These are phyloP conservation scores for Candida ovalis DNA, from an alignment of 805 yeast species.

Conservation along the genomic window DNA sequence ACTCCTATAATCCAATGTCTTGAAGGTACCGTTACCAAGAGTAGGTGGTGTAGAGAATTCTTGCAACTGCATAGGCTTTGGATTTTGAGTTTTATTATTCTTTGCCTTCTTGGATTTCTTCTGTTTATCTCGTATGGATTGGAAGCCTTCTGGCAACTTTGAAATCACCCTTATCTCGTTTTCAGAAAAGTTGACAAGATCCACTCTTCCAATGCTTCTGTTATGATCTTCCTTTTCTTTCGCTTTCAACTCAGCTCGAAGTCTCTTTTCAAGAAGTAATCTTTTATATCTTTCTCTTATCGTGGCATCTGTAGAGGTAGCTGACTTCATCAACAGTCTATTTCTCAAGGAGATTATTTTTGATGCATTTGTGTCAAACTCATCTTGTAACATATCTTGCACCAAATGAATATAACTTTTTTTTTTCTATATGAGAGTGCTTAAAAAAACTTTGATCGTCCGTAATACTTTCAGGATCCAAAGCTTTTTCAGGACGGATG, in stretches of 20 bases:
- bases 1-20: slow-evolving; percentile 8
- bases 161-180: slow-evolving; percentile 12
- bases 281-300: slow-evolving; percentile 18
- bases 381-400: slow-evolving; percentile 3
- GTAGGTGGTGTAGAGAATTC: background rate
- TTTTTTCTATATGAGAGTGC: no score
- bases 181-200: slow-evolving; percentile 7
- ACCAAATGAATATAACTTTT: no score
- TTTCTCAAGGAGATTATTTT: slow-evolving; percentile 18
- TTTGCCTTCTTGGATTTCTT: background rate
- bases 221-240: slow-evolving; percentile 7
- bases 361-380: slow-evolving; percentile 16
- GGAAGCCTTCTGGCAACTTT: slow-evolving; percentile 9
- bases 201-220: slow-evolving; percentile 12
- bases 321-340: slow-evolving; percentile 18
- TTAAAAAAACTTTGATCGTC: no score
- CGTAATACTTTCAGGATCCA: no score
- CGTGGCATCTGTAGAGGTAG: slow-evolving; percentile 18
- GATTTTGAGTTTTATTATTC: background rate
- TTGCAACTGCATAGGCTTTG: background rate
- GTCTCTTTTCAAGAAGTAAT: slow-evolving; percentile 18
- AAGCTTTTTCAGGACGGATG: no score
- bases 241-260: slow-evolving; percentile 13
- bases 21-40: background rate
- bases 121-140: background rate